Evolutionary conservation across 176 grass and related monocot species (phyloP).

Genomic region (Hordeum marinum): DNA sequence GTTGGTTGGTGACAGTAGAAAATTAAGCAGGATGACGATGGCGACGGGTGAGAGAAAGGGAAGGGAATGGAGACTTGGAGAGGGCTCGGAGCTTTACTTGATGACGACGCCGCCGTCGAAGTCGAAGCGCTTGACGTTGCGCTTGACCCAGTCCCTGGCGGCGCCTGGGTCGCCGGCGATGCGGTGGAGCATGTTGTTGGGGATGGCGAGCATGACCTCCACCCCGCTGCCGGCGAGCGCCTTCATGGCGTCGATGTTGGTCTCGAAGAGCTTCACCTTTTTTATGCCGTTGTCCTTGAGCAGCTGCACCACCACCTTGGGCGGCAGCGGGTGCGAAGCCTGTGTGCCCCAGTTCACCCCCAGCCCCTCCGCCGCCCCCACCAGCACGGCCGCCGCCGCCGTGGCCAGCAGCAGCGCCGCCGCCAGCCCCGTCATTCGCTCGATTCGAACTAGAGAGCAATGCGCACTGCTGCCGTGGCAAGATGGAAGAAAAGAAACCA

Average conservation of each 20-base stretch:
- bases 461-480: too few relatives aligned
- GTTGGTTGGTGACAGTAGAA: not conserved
- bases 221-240: slow-evolving; percentile 65
- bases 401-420: too few relatives aligned
- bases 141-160: slow-evolving; percentile 72
- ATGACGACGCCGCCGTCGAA: slow-evolving; percentile 77
- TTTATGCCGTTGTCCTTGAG: slow-evolving; percentile 67
- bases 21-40: too few relatives aligned
- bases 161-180: slow-evolving; percentile 30
- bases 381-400: not conserved
- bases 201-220: slow-evolving; percentile 85
- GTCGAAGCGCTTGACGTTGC: slow-evolving; percentile 61
- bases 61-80: too few relatives aligned
- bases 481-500: too few relatives aligned
- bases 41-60: not conserved
- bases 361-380: slow-evolving; percentile 21
- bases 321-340: slow-evolving; percentile 55
- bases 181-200: slow-evolving; percentile 63
- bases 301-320: slow-evolving; percentile 54
- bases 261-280: slow-evolving; percentile 91
- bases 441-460: too few relatives aligned
- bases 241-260: slow-evolving; percentile 26
- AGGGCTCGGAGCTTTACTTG: slow-evolving; percentile 59
- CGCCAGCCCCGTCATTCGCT: too few relatives aligned
- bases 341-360: slow-evolving; percentile 84